phyloP scores from a whole-genome alignment of 2,329 filamentous ascomycete genomes.

The Myriangium duriaei region DNA sequence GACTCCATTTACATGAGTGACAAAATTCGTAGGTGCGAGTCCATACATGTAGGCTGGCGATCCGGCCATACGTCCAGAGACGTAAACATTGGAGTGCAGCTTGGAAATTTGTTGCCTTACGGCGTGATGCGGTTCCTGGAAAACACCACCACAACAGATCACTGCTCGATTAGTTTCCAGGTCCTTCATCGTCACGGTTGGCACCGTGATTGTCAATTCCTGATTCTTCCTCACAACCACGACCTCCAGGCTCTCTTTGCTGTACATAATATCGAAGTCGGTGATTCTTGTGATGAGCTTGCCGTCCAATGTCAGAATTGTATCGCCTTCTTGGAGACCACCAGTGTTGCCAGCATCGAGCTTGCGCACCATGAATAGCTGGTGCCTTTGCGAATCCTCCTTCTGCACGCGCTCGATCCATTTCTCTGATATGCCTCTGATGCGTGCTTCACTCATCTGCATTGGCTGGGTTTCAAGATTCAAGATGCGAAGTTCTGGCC shows the following conservation, averaged over 20 bases:
- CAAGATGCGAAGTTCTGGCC: slow-evolving; percentile 75
- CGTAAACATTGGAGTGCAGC: slow-evolving; percentile 91
- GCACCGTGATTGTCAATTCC: slow-evolving; percentile 63
- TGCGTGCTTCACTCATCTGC: slow-evolving; percentile 89
- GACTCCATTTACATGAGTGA: slow-evolving; percentile 87
- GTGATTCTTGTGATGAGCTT: slow-evolving; percentile 87
- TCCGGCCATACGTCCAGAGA: slow-evolving; percentile 72
- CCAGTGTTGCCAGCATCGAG: slow-evolving; percentile 52
- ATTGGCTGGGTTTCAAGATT: slow-evolving; percentile 92
- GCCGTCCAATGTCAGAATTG: slow-evolving; percentile 80
- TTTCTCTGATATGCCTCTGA: slow-evolving; percentile 92
- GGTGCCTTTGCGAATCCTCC: slow-evolving; percentile 83
- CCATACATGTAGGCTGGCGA: slow-evolving; percentile 83
- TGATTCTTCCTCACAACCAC: slow-evolving; percentile 75
- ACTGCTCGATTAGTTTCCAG: slow-evolving; percentile 87
- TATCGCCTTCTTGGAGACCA: slow-evolving; percentile 78
- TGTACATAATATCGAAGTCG: slow-evolving; percentile 94
- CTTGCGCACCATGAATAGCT: slow-evolving; percentile 97
- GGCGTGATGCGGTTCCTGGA: slow-evolving; percentile 89
- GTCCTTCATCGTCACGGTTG: slow-evolving; percentile 77
- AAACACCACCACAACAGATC: slow-evolving; percentile 85
- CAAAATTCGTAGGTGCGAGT: slow-evolving; percentile 90
- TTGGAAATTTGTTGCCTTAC: slow-evolving; percentile 96
- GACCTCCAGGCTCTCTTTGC: slow-evolving; percentile 68
- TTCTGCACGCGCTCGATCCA: slow-evolving; percentile 87